Conservation (phyloP, 768 basidiomycete genomes). For the Boletus reticuloceps region DNA sequence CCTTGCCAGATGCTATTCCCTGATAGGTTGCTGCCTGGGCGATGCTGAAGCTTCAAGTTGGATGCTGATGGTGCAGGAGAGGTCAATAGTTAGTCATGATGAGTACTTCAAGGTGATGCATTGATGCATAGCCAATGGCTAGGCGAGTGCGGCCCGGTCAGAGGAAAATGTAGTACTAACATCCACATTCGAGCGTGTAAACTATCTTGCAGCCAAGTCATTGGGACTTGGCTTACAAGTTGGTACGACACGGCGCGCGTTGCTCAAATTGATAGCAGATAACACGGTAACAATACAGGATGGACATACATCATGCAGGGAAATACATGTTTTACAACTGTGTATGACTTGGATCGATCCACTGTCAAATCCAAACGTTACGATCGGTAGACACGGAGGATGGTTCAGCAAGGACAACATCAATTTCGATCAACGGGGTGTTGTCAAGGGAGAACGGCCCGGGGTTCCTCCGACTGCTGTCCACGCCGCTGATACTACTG, state of each 20-base stretch:
- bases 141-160: too few relatives aligned
- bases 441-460: constrained; percentile 1
- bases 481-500: neutral
- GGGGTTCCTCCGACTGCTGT: constrained; percentile 1
- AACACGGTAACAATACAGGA: neutral
- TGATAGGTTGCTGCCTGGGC: too few relatives aligned
- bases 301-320: constrained; percentile 3
- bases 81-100: too few relatives aligned
- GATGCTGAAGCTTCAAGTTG: too few relatives aligned
- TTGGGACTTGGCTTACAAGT: too few relatives aligned
- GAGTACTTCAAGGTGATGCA: too few relatives aligned
- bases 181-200: too few relatives aligned
- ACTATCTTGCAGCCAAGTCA: too few relatives aligned
- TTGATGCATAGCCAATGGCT: too few relatives aligned
- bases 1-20: neutral
- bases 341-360: neutral
- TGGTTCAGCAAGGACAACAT: neutral
- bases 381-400: neutral
- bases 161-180: too few relatives aligned
- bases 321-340: neutral
- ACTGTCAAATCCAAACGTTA: neutral
- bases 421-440: constrained; percentile 1
- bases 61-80: too few relatives aligned
- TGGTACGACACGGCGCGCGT: too few relatives aligned
- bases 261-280: neutral